A percentile compares a stretch with the other conserved stretches of the same genome.
phyloP scores from a whole-genome alignment of 1,284 basidiomycete species.

The Puccinia polysora region DNA sequence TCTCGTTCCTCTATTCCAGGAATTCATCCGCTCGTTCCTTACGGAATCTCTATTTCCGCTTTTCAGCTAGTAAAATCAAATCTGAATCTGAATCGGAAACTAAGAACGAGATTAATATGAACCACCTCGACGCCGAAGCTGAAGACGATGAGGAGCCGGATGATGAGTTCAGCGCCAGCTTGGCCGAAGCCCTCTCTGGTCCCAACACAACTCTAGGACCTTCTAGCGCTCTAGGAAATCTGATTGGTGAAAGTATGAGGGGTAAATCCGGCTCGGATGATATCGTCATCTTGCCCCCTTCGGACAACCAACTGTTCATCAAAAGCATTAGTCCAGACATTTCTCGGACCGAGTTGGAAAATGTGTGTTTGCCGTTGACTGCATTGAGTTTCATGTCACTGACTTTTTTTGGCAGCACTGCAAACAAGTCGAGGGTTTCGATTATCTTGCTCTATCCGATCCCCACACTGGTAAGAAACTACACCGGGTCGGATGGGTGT shows the following conservation, averaged over 20 bases:
- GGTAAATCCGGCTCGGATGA: slow-evolving; percentile 46
- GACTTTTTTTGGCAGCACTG: slow-evolving; percentile 51
- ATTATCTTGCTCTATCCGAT: slow-evolving; percentile 79
- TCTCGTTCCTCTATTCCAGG: background rate
- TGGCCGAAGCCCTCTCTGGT: slow-evolving; percentile 20
- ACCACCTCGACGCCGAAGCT: slow-evolving; percentile 7
- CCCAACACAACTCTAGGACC: slow-evolving; percentile 1
- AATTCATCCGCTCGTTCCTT: background rate
- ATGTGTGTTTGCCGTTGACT: slow-evolving; percentile 58
- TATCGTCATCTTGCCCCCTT: slow-evolving; percentile 64
- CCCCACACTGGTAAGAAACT: slow-evolving; percentile 82
- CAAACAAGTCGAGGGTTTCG: slow-evolving; percentile 54
- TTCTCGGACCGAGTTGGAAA: slow-evolving; percentile 76
- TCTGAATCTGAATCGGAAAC: slow-evolving; percentile 3
- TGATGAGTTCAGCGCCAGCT: slow-evolving; percentile 23
- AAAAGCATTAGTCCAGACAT: slow-evolving; percentile 87
- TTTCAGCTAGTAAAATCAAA: slow-evolving; percentile 11
- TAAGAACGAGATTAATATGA: slow-evolving; percentile 19
- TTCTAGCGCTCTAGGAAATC: slow-evolving; percentile 31
- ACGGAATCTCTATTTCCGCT: background rate
- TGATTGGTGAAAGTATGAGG: slow-evolving; percentile 41
- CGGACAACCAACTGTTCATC: slow-evolving; percentile 85
- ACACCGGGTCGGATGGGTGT: slow-evolving; percentile 85
- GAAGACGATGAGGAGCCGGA: slow-evolving; percentile 35
- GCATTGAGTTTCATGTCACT: slow-evolving; percentile 51